These are phyloP conservation scores for Trichophyton benhamiae DNA, from an alignment of 2,329 filamentous ascomycete species.

Conservation along the genomic window DNA sequence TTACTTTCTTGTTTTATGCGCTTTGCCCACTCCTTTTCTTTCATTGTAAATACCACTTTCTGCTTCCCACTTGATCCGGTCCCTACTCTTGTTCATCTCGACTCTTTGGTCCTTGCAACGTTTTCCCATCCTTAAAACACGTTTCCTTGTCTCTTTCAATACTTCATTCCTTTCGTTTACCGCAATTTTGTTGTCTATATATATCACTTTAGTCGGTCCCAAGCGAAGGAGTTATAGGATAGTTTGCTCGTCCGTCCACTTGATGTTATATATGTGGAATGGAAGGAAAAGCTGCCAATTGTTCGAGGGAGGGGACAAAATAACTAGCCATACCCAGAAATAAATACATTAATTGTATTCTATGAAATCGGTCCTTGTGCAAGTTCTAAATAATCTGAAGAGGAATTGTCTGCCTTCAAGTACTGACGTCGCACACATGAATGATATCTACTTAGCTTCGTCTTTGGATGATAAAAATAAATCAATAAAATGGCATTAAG, in stretches of 20 bases:
- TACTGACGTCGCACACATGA: too few relatives aligned
- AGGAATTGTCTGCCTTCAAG: too few relatives aligned
- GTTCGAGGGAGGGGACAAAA: not conserved
- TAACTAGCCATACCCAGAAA: not conserved
- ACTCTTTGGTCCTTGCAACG: not conserved
- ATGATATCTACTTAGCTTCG: too few relatives aligned
- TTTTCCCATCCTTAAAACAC: not conserved
- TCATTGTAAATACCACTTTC: not conserved
- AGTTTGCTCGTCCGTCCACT: not conserved
- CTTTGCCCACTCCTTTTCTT: not conserved
- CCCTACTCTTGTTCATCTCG: not conserved
- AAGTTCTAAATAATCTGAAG: too few relatives aligned
- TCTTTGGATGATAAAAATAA: not conserved
- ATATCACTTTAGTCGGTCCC: not conserved
- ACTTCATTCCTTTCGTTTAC: not conserved
- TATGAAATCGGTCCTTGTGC: not conserved
- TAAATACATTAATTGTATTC: not conserved
- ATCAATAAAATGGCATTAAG: not conserved
- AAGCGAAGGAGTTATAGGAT: slow-evolving; percentile 3
- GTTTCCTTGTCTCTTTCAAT: not conserved
- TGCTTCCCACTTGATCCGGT: not conserved
- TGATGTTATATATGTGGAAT: not conserved
- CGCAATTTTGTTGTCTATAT: slow-evolving; percentile 7
- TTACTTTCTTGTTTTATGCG: not conserved
- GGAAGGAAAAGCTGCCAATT: not conserved